Conservation (phyloP, 768 basidiomycete genomes). For the Phylloporus rhodoxanthus region DNA sequence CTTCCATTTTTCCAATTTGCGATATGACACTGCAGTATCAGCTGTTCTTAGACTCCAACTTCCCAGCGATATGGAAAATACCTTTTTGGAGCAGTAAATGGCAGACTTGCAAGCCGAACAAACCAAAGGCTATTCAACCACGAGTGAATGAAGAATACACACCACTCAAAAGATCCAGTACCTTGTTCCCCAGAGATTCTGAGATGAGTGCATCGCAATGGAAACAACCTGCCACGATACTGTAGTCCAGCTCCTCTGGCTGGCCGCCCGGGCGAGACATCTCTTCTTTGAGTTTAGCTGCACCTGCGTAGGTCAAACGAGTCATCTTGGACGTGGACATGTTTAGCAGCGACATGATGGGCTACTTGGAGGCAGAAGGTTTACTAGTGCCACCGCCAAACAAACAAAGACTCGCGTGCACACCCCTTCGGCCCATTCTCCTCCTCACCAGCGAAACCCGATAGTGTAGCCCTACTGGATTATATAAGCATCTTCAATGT, state of each 20-base stretch:
- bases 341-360: no score
- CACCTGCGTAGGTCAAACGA: conserved; percentile 16
- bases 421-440: no score
- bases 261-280: conserved; percentile 24
- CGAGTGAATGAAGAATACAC: neutral
- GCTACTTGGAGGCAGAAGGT: no score
- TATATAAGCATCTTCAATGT: neutral
- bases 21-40: conserved; percentile 30
- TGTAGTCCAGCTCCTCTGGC: conserved; percentile 26
- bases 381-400: no score
- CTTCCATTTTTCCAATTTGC: conserved; percentile 31
- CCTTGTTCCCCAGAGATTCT: conserved; percentile 15
- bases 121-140: conserved; percentile 18
- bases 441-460: no score
- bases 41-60: neutral
- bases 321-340: no score
- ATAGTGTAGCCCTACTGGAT: no score
- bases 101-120: conserved; percentile 28
- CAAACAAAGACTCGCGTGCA: no score
- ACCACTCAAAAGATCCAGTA: neutral
- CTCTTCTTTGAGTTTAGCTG: conserved; percentile 25
- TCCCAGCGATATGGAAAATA: neutral
- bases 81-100: conserved; percentile 30
- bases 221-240: conserved; percentile 19
- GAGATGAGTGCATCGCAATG: conserved; percentile 15